phyloP scores from a whole-genome alignment of 164 flowering plant species.

The Houttuynia cordata region DNA sequence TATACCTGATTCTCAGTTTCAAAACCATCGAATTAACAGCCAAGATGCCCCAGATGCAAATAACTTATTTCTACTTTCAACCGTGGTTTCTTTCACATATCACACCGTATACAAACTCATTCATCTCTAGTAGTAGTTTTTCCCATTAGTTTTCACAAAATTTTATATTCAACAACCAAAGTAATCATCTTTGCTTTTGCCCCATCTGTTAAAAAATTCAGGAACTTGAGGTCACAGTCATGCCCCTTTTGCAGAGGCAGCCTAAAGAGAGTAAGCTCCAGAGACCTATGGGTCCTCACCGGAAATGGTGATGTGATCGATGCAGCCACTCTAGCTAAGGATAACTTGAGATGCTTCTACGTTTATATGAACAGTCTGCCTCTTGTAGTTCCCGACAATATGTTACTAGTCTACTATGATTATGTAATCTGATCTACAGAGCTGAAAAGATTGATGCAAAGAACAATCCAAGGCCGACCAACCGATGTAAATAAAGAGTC shows the following conservation, averaged over 20 bases:
- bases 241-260: slow-evolving; percentile 97
- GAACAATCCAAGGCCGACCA: slow-evolving; percentile 20
- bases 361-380: slow-evolving; percentile 65
- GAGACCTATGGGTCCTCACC: slow-evolving; percentile 89
- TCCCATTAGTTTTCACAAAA: not conserved
- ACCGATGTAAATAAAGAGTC: slow-evolving; percentile 21
- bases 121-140: no score
- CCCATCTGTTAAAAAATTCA: slow-evolving; percentile 17
- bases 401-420: slow-evolving; percentile 52
- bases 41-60: no score
- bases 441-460: slow-evolving; percentile 27
- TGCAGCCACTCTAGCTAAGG: slow-evolving; percentile 44
- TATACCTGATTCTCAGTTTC: no score
- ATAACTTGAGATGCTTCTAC: slow-evolving; percentile 71
- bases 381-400: slow-evolving; percentile 43
- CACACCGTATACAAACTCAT: not conserved
- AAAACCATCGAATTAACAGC: no score
- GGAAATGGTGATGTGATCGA: slow-evolving; percentile 64
- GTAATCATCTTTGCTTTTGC: not conserved
- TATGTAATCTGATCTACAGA: slow-evolving; percentile 40
- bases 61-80: no score
- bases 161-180: not conserved
- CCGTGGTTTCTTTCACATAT: no score
- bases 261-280: slow-evolving; percentile 42
- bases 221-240: slow-evolving; percentile 82